Percentiles rank a stretch among this genome's conserved stretches.
phyloP scores from a whole-genome alignment of 2,329 filamentous ascomycete species.

The Penicillium digitatum region DNA sequence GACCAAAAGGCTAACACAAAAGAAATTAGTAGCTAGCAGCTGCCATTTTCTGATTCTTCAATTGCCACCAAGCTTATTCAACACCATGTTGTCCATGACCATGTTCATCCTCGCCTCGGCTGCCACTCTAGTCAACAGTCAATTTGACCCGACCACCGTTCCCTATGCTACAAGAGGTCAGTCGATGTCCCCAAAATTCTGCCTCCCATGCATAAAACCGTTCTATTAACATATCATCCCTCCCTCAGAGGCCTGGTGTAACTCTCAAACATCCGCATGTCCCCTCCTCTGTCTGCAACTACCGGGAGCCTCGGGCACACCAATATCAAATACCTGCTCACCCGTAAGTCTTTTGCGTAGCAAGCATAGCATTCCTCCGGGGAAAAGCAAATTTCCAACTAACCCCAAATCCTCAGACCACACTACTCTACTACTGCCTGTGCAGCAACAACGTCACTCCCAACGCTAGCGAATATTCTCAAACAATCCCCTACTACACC shows the following conservation, averaged over 20 bases:
- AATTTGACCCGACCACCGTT: slow-evolving; percentile 40
- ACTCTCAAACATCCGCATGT: slow-evolving; percentile 41
- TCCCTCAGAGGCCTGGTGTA: slow-evolving; percentile 42
- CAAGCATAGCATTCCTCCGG: not conserved
- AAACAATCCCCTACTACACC: slow-evolving; percentile 60
- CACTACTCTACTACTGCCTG: slow-evolving; percentile 54
- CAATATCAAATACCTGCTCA: slow-evolving; percentile 41
- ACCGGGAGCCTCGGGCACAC: slow-evolving; percentile 31
- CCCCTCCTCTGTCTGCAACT: slow-evolving; percentile 46
- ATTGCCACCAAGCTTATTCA: slow-evolving; percentile 6
- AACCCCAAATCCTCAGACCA: slow-evolving; percentile 28
- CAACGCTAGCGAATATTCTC: slow-evolving; percentile 59
- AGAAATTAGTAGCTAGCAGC: not conserved
- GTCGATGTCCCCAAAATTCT: not conserved
- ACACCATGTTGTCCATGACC: slow-evolving; percentile 28
- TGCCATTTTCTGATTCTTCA: not conserved
- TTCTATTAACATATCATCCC: not conserved
- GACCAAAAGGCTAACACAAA: not conserved
- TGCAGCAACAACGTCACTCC: slow-evolving; percentile 53
- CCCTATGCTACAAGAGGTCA: slow-evolving; percentile 35
- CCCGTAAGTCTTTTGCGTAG: slow-evolving; percentile 26
- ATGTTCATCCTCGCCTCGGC: slow-evolving; percentile 34
- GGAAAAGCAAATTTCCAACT: not conserved
- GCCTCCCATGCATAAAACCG: not conserved
- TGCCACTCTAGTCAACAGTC: slow-evolving; percentile 33